Evolutionary conservation across 208 protist genomes (phyloP).

Genomic region (Phytomonas serpens): DNA sequence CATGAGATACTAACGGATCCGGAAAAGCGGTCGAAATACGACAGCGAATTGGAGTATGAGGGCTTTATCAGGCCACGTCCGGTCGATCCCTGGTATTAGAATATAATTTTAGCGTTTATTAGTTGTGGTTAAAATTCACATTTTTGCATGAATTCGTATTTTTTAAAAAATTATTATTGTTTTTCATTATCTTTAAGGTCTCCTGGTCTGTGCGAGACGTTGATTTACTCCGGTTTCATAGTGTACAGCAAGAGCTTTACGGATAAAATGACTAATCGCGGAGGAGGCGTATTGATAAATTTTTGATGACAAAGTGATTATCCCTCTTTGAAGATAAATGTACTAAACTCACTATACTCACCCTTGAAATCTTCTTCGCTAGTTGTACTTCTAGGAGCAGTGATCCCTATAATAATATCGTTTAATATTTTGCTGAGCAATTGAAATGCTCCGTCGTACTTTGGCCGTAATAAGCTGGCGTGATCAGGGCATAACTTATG

Average conservation of each 20-base stretch:
- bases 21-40: slow-evolving; percentile 50
- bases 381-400: not conserved
- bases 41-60: slow-evolving; percentile 27
- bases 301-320: not conserved
- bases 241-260: not conserved
- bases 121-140: not conserved
- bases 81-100: not conserved
- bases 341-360: not conserved
- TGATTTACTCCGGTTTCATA: not conserved
- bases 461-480: slow-evolving; percentile 56
- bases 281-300: not conserved
- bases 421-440: not conserved
- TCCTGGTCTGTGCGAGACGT: not conserved
- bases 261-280: not conserved
- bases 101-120: not conserved
- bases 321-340: not conserved
- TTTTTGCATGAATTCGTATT: not conserved
- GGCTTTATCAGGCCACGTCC: not conserved
- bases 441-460: slow-evolving; percentile 57
- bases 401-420: not conserved
- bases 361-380: not conserved
- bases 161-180: not conserved
- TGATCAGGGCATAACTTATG: slow-evolving; percentile 85
- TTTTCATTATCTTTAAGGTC: not conserved
- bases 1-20: slow-evolving; percentile 73